phyloP scores from a whole-genome alignment of 257 asterid species.

The Apocynum venetum region DNA sequence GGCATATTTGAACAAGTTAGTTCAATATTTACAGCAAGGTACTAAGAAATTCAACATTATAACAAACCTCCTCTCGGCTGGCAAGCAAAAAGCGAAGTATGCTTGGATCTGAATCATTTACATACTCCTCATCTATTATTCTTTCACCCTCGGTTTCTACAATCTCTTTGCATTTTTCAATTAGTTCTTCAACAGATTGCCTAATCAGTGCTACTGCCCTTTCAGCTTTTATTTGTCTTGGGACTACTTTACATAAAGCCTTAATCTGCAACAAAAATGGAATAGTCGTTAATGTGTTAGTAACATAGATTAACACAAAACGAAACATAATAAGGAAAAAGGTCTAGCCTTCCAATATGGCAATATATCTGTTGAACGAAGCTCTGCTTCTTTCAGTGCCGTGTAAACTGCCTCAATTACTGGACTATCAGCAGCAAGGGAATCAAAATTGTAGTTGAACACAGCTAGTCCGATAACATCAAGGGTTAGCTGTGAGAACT shows the following conservation, averaged over 20 bases:
- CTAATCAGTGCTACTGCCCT: slow-evolving; percentile 75
- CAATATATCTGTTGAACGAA: slow-evolving; percentile 81
- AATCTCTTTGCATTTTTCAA: slow-evolving; percentile 72
- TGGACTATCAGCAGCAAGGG: slow-evolving; percentile 79
- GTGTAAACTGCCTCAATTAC: slow-evolving; percentile 95
- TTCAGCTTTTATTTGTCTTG: slow-evolving; percentile 88
- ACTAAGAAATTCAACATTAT: slow-evolving; percentile 9
- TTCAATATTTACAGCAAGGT: neutral
- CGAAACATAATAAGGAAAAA: slow-evolving; percentile 13
- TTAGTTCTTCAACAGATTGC: slow-evolving; percentile 81
- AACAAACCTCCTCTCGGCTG: slow-evolving; percentile 88
- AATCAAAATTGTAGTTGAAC: slow-evolving; percentile 84
- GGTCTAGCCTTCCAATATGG: slow-evolving; percentile 92
- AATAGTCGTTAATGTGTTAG: neutral
- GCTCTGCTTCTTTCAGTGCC: slow-evolving; percentile 89
- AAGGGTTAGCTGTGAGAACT: slow-evolving; percentile 88
- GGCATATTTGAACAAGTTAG: neutral
- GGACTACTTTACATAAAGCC: slow-evolving; percentile 71
- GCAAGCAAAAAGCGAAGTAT: slow-evolving; percentile 97
- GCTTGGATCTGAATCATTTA: slow-evolving; percentile 85
- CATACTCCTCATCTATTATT: slow-evolving; percentile 84
- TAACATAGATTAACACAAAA: slow-evolving; percentile 9
- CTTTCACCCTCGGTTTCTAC: slow-evolving; percentile 93
- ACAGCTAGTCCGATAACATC: slow-evolving; percentile 91
- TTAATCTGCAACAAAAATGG: slow-evolving; percentile 45